These are phyloP conservation scores for Mycena sanguinolenta DNA, from an alignment of 768 basidiomycete species.

Conservation along the genomic window DNA sequence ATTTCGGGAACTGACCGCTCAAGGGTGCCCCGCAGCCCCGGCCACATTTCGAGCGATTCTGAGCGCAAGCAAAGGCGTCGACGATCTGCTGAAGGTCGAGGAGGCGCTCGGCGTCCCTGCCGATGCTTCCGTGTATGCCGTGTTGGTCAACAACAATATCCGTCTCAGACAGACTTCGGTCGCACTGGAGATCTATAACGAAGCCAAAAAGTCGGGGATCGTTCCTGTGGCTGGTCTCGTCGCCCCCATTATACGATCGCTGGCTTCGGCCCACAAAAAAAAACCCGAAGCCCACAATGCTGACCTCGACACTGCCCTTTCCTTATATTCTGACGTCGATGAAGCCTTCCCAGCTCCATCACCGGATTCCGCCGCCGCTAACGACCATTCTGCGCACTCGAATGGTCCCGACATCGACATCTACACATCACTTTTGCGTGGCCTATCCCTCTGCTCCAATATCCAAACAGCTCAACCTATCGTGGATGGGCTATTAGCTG, in stretches of 20 bases:
- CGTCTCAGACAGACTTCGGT: slow-evolving; percentile 51
- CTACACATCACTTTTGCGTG: slow-evolving; percentile 67
- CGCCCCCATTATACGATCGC: slow-evolving; percentile 64
- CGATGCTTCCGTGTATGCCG: slow-evolving; percentile 63
- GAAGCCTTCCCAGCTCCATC: slow-evolving; percentile 44
- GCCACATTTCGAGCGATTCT: slow-evolving; percentile 58
- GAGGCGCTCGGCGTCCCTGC: slow-evolving; percentile 55
- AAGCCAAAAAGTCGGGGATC: slow-evolving; percentile 58
- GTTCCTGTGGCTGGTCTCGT: slow-evolving; percentile 64
- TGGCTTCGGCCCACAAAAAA: slow-evolving; percentile 56
- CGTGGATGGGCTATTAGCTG: slow-evolving; percentile 67
- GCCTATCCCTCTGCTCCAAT: slow-evolving; percentile 59
- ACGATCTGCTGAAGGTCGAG: slow-evolving; percentile 60
- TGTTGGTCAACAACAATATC: slow-evolving; percentile 66
- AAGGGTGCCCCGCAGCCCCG: slow-evolving; percentile 47
- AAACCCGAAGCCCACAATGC: slow-evolving; percentile 49
- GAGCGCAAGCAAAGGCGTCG: slow-evolving; percentile 52
- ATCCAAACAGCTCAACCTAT: slow-evolving; percentile 62
- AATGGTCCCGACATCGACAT: slow-evolving; percentile 64
- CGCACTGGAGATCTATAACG: slow-evolving; percentile 65
- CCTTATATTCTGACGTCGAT: slow-evolving; percentile 64
- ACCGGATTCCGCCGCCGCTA: slow-evolving; percentile 36
- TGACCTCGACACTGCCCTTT: slow-evolving; percentile 66
- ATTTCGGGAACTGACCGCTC: slow-evolving; percentile 49
- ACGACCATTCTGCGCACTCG: slow-evolving; percentile 48